A percentile compares a stretch with the other conserved stretches of the same genome.
These are phyloP conservation scores for Tolypocladium paradoxum DNA, from an alignment of 2,329 filamentous ascomycete genomes.

Conservation along the genomic window DNA sequence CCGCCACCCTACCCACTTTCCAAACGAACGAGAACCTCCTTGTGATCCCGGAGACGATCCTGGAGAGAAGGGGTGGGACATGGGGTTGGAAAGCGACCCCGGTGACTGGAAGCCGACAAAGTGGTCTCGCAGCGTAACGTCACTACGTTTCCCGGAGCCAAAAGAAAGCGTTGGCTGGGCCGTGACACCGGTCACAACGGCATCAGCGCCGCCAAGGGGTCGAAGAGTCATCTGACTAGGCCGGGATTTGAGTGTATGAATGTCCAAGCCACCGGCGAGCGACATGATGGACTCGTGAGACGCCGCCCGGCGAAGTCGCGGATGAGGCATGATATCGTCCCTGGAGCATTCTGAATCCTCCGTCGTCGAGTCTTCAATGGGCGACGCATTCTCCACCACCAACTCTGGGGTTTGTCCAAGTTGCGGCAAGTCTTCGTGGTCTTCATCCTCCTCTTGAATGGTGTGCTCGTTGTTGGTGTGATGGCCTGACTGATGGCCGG, in stretches of 20 bases:
- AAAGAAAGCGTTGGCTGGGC: conserved; percentile 47
- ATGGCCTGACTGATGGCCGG: conserved; percentile 8
- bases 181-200: conserved; percentile 46
- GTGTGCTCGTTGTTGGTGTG: conserved; percentile 15
- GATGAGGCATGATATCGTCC: conserved; percentile 26
- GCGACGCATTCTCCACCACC: conserved; percentile 14
- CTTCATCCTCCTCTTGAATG: conserved; percentile 29
- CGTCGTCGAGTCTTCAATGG: conserved; percentile 24
- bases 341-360: conserved; percentile 18
- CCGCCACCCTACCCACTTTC: conserved; percentile 37
- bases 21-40: conserved; percentile 19
- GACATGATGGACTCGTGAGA: conserved; percentile 90
- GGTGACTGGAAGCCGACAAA: conserved; percentile 28
- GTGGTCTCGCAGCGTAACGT: conserved; percentile 47
- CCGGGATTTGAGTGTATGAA: conserved; percentile 67
- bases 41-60: conserved; percentile 12
- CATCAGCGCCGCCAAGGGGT: conserved; percentile 42
- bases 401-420: conserved; percentile 12
- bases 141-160: conserved; percentile 35
- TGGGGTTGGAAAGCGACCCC: conserved; percentile 19
- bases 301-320: conserved; percentile 49
- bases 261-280: conserved; percentile 77
- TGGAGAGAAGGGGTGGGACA: conserved; percentile 17
- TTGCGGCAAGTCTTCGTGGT: conserved; percentile 11
- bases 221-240: conserved; percentile 62